Evolutionary conservation across 2,329 filamentous ascomycete genomes (phyloP).

Genomic region (Ophiostoma pallidulum): DNA sequence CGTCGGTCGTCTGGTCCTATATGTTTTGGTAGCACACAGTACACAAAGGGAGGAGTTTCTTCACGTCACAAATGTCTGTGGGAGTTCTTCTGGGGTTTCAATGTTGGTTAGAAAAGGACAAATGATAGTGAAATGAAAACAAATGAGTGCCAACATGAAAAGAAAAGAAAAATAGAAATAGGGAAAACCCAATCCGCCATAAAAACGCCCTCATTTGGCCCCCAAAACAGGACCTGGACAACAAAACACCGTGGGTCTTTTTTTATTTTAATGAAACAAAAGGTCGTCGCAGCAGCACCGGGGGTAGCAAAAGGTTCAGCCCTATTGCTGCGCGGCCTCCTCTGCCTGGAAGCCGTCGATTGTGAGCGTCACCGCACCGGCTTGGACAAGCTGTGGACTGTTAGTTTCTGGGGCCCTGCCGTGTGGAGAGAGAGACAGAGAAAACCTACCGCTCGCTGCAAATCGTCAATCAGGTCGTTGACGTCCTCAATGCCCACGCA

Average conservation of each 20-base stretch:
- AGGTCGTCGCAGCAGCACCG: too few relatives aligned
- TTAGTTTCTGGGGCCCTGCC: neutral
- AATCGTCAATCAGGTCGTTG: slow-evolving; percentile 84
- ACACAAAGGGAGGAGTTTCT: too few relatives aligned
- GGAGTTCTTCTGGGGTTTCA: neutral
- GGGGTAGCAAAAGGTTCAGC: too few relatives aligned
- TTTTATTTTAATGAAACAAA: too few relatives aligned
- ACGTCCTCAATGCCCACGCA: slow-evolving; percentile 95
- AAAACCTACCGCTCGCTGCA: slow-evolving; percentile 73
- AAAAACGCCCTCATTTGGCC: neutral
- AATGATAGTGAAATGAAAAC: neutral
- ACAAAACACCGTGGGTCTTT: too few relatives aligned
- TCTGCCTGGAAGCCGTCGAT: slow-evolving; percentile 69
- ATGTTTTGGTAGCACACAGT: too few relatives aligned
- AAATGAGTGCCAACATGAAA: neutral
- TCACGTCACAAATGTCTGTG: neutral
- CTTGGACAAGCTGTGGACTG: slow-evolving; percentile 66
- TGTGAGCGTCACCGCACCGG: slow-evolving; percentile 81
- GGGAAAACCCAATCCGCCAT: neutral
- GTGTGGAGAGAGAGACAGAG: neutral
- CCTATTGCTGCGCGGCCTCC: neutral
- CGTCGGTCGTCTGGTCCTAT: too few relatives aligned
- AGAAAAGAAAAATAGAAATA: neutral
- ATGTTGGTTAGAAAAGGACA: neutral
- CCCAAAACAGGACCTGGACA: too few relatives aligned